phyloP scores from a whole-genome alignment of 129 eudicot species.

The Solidago caesia region DNA sequence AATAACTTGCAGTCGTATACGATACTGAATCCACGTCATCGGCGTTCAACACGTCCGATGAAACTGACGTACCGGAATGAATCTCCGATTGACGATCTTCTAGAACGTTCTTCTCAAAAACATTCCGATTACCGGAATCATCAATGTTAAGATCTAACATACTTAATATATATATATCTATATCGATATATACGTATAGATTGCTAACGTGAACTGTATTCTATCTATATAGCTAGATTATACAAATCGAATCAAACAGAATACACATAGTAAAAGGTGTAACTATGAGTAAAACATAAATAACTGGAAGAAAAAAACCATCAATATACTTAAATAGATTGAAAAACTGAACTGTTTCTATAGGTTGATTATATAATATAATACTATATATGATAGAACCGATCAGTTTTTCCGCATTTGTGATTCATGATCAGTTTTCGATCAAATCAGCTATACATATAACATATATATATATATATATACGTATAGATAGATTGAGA shows the following conservation, averaged over 20 bases:
- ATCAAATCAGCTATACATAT: too few species aligned
- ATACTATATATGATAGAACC: too few species aligned
- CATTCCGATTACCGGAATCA: constrained; percentile 15
- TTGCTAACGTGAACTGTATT: not conserved
- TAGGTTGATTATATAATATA: not conserved
- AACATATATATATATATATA: too few species aligned
- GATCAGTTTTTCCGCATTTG: too few species aligned
- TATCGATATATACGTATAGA: constrained; percentile 18
- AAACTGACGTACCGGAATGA: constrained; percentile 42
- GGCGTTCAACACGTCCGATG: constrained; percentile 40
- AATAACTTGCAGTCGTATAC: constrained; percentile 12
- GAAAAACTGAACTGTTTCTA: not conserved
- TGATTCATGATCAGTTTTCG: too few species aligned
- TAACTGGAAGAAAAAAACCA: too few species aligned
- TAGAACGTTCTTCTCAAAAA: constrained; percentile 13
- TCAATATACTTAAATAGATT: too few species aligned
- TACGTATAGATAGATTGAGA: too few species aligned
- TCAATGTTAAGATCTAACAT: constrained; percentile 74
- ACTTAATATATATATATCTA: constrained; percentile 2
- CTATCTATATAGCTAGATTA: constrained; percentile 11
- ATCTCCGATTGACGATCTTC: constrained; percentile 37
- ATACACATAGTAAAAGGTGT: constrained; percentile 24
- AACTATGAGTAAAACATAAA: not conserved
- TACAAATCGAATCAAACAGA: not conserved
- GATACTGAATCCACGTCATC: constrained; percentile 29